Evolutionary conservation across 805 yeast genomes (phyloP).

Genomic region (Yarrowia keelungensis): DNA sequence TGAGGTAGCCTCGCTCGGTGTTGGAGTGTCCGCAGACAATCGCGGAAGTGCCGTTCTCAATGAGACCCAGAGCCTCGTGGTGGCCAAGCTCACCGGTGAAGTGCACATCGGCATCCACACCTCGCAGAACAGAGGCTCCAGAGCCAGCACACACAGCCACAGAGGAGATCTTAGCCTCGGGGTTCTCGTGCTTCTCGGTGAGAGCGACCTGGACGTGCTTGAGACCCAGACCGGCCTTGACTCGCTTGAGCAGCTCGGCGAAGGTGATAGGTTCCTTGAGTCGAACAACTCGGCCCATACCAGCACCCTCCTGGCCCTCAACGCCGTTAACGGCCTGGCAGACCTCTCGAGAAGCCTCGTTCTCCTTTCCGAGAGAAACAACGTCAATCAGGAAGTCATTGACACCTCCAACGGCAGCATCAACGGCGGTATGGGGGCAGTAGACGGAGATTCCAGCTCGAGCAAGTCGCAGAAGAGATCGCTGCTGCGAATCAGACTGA

Average conservation of each 20-base stretch:
- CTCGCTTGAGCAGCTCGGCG: constrained; percentile 55
- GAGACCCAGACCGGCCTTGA: constrained; percentile 63
- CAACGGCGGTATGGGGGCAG: constrained; percentile 95
- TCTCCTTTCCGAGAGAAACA: constrained; percentile 50
- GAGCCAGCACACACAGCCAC: constrained; percentile 96
- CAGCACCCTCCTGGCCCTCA: constrained; percentile 60
- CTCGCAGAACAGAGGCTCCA: constrained; percentile 75
- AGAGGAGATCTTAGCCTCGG: constrained; percentile 48
- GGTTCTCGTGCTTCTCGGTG: constrained; percentile 46
- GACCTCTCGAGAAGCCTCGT: constrained; percentile 48
- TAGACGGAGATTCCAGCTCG: constrained; percentile 86
- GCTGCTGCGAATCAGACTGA: constrained; percentile 79
- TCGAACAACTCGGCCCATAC: constrained; percentile 78
- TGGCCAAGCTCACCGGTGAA: constrained; percentile 95
- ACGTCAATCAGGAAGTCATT: constrained; percentile 88
- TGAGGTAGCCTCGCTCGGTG: constrained; percentile 86
- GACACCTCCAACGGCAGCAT: constrained; percentile 91
- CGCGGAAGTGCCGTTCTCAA: constrained; percentile 74
- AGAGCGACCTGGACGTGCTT: constrained; percentile 68
- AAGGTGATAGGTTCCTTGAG: constrained; percentile 57
- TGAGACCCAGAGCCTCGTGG: constrained; percentile 79
- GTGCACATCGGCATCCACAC: constrained; percentile 68
- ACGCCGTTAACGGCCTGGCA: constrained; percentile 55
- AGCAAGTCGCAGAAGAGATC: constrained; percentile 72
- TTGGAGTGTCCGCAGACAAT: constrained; percentile 88